phyloP scores from a whole-genome alignment of 768 basidiomycete species.

The Rhizopogon vesiculosus region DNA sequence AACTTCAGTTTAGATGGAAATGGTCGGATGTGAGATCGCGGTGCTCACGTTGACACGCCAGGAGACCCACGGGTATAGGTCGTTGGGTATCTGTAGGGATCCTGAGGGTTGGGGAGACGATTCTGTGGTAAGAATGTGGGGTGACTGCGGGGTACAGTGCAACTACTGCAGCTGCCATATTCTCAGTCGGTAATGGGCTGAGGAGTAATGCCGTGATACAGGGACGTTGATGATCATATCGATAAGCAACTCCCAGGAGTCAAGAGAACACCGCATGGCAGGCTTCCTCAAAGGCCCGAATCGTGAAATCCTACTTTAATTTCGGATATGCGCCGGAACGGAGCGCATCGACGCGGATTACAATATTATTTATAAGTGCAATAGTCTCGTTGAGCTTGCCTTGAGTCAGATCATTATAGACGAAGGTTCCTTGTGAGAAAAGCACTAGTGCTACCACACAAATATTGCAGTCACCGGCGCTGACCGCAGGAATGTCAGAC shows the following conservation, averaged over 20 bases:
- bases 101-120: constrained; percentile 52
- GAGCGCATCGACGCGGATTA: too few relatives aligned
- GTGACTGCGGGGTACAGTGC: constrained; percentile 39
- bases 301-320: too few relatives aligned
- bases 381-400: too few relatives aligned
- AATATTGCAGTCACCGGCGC: neutral
- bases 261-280: neutral
- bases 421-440: too few relatives aligned
- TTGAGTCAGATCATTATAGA: too few relatives aligned
- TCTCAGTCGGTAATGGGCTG: neutral
- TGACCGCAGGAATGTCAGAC: neutral
- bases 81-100: constrained; percentile 46
- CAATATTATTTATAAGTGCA: too few relatives aligned
- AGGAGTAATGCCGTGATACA: neutral
- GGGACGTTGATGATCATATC: neutral
- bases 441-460: too few relatives aligned
- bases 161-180: constrained; percentile 34
- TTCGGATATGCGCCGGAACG: too few relatives aligned
- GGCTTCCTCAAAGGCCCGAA: too few relatives aligned
- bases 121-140: constrained; percentile 59
- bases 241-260: neutral
- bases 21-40: constrained; percentile 2
- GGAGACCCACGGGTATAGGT: constrained; percentile 67
- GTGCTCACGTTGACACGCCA: constrained; percentile 71
- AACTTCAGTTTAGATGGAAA: constrained; percentile 6